Evolutionary conservation across 1,284 basidiomycete species (phyloP), one percentile per base, ranked within the genome.

Genomic region (Sanghuangporus sanghuang): DNA sequence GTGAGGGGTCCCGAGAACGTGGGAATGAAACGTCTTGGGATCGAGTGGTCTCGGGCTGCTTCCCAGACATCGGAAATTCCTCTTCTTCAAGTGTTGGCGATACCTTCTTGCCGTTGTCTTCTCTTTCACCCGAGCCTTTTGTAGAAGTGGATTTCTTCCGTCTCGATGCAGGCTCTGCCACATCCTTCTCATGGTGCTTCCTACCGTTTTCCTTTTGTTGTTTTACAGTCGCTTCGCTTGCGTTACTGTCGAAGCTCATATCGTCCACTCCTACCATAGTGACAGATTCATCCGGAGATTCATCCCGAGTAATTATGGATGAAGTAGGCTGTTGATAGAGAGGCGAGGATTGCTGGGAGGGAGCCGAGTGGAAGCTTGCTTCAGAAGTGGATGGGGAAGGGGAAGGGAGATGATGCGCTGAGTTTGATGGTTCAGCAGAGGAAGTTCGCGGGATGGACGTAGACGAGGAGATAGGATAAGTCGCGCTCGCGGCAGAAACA

Each of bases 141-240:
- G 27, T 5, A 32, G 27, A 32, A 4, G 56, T n/a, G 21, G 39
- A 53, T 49, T 58, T 59, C 58, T 58, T 59, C 42, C 62, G 63
- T 48, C 53, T 42, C n/a, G 58, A 40, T 39, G 36, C 54, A 6
- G 63, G 59, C 32, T 64, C 65, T 16, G 55, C 44, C 38, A 48
- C 55, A 32, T 68, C 68, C 58, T 50, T 36, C 61, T 32, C 27
- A 3, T 4, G 27, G 21, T 46, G 44, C 21, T 64, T 72, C 8
- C 76, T 35, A 11, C 12, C 12, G 3, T 42, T 46, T 46, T 32
- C 27, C 69, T 74, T 16, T 72, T 76, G 11, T 75, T 74, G 71
- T 66, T 61, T 57, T 55, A 81, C 77, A 18, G 88, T 89, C 46
- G 78, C 76, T 69, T 85, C 81, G 68, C 85, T 88, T 0, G 76